These are phyloP conservation scores for Colletotrichum sp. DNA, from an alignment of 2,329 filamentous ascomycete species.

Conservation along the genomic window DNA sequence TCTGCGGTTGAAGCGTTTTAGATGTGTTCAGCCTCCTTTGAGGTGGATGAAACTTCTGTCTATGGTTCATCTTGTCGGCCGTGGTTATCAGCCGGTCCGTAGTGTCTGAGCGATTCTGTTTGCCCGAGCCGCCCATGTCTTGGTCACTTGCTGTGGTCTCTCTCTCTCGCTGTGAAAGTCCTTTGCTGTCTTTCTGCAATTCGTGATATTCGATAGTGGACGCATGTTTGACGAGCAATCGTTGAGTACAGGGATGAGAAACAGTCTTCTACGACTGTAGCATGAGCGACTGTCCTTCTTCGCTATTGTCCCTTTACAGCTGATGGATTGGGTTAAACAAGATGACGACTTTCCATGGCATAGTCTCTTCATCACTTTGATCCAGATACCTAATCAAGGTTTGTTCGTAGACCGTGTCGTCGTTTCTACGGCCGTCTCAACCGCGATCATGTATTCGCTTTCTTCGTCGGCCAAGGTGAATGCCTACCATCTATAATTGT, in stretches of 20 bases:
- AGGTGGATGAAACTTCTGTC: not conserved
- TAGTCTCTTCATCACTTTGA: not conserved
- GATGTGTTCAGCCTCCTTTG: not conserved
- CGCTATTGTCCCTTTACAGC: not conserved
- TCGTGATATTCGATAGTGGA: not conserved
- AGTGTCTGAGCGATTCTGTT: not conserved
- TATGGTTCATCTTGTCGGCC: not conserved
- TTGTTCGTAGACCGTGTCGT: not conserved
- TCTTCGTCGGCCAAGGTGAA: not conserved
- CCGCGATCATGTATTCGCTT: not conserved
- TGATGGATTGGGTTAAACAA: not conserved
- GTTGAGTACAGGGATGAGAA: not conserved
- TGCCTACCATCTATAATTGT: not conserved
- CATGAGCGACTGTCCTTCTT: not conserved
- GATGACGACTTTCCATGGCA: not conserved
- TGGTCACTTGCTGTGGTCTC: not conserved
- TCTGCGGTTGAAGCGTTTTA: not conserved
- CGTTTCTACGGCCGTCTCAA: not conserved
- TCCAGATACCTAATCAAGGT: not conserved
- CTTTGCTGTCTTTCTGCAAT: not conserved
- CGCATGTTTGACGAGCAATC: not conserved
- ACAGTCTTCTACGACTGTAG: not conserved
- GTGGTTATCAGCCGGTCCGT: not conserved
- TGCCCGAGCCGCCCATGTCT: not conserved
- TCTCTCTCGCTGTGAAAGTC: not conserved